Conservation (phyloP, 352 stramenopile genomes). For the Elongisporangium anandrum region DNA sequence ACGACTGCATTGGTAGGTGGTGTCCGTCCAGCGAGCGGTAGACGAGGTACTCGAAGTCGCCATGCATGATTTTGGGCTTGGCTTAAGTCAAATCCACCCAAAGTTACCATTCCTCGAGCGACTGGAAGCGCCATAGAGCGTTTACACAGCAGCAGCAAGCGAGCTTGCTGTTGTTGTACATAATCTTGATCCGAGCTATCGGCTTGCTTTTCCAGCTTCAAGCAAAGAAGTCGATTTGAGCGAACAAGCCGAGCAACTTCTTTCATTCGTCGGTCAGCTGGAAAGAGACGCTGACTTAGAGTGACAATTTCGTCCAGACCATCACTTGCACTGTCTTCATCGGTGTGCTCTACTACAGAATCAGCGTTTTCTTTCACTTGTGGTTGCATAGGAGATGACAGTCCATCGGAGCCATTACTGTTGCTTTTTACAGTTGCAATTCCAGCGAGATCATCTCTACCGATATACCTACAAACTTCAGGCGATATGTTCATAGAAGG, state of each 20-base stretch:
- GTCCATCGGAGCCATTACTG: not conserved
- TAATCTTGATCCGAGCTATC: slow-evolving; percentile 73
- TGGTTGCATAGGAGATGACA: not conserved
- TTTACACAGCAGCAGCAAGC: slow-evolving; percentile 93
- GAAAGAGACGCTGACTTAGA: slow-evolving; percentile 59
- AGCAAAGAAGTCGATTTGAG: slow-evolving; percentile 61
- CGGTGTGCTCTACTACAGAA: slow-evolving; percentile 4
- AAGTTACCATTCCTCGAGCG: slow-evolving; percentile 95
- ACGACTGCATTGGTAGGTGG: slow-evolving; percentile 93
- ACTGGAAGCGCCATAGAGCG: slow-evolving; percentile 91
- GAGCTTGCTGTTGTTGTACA: slow-evolving; percentile 89
- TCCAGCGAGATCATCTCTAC: slow-evolving; percentile 53
- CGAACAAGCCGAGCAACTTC: slow-evolving; percentile 78
- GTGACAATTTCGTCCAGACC: slow-evolving; percentile 60
- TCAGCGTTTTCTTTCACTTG: not conserved
- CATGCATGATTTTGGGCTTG: slow-evolving; percentile 72
- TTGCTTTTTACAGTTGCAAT: not conserved
- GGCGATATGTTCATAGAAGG: slow-evolving; percentile 53
- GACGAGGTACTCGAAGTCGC: slow-evolving; percentile 86
- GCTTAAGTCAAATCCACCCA: slow-evolving; percentile 85
- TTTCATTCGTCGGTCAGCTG: slow-evolving; percentile 69
- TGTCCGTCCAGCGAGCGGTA: slow-evolving; percentile 92
- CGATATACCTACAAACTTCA: slow-evolving; percentile 51
- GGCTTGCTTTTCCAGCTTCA: slow-evolving; percentile 65
- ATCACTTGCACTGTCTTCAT: slow-evolving; percentile 30